Conservation (phyloP, 306 rosid species). For the Rosa multiflora region DNA sequence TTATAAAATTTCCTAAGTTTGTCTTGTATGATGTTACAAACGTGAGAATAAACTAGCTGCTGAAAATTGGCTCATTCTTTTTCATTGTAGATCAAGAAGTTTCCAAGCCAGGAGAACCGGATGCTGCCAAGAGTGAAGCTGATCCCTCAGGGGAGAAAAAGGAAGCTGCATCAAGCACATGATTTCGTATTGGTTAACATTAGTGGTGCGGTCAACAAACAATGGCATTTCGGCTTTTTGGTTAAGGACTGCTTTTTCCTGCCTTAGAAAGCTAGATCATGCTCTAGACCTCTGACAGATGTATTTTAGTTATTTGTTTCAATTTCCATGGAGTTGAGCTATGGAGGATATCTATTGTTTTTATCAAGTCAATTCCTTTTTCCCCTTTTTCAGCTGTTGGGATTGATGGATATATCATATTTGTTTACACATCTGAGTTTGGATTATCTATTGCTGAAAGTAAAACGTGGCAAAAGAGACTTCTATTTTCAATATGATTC, state of each 20-base stretch:
- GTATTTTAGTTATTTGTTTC: conserved; percentile 26
- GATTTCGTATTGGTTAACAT: conserved; percentile 25
- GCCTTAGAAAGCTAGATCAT: not conserved
- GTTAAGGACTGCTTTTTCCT: conserved; percentile 24
- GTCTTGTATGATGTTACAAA: not conserved
- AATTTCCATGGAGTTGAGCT: conserved; percentile 20
- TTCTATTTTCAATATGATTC: not conserved
- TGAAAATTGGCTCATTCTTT: not conserved
- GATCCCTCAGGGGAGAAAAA: conserved; percentile 52
- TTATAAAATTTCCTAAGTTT: not conserved
- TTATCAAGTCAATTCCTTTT: not conserved
- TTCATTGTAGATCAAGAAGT: conserved; percentile 3
- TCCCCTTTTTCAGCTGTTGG: not conserved
- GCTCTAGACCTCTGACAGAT: not conserved
- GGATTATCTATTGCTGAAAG: not conserved
- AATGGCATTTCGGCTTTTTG: conserved; percentile 24
- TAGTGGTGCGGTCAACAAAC: conserved; percentile 17
- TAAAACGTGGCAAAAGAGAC: not conserved
- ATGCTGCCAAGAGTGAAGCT: conserved; percentile 23
- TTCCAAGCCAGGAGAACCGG: conserved; percentile 13
- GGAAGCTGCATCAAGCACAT: conserved; percentile 66
- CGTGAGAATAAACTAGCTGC: not conserved
- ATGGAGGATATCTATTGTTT: conserved; percentile 11
- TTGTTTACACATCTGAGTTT: not conserved
- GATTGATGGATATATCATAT: not conserved